Percentiles rank a stretch among this genome's conserved stretches.
phyloP scores from a whole-genome alignment of 2,329 filamentous ascomycete genomes.

The Hypomyces rosellus region DNA sequence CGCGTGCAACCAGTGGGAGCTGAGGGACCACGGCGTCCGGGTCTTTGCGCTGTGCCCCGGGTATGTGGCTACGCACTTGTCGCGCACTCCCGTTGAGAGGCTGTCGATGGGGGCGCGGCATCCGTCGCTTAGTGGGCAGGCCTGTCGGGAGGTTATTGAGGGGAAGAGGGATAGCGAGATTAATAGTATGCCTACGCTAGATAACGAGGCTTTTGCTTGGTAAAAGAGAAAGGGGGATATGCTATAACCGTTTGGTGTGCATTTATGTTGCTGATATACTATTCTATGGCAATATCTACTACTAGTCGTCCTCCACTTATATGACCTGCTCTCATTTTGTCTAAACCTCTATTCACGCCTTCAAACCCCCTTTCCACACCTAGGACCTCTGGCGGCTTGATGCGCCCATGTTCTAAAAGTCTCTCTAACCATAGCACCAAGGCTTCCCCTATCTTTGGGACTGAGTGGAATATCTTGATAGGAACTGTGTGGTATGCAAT shows the following conservation, averaged over 20 bases:
- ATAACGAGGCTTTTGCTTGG: not conserved
- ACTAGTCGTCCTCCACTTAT: constrained; percentile 64
- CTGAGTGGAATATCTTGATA: constrained; percentile 70
- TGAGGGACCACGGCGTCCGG: constrained; percentile 22
- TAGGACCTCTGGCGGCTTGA: constrained; percentile 60
- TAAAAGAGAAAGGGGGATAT: not conserved
- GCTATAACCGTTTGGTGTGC: not conserved
- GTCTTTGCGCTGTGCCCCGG: constrained; percentile 29
- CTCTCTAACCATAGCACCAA: constrained; percentile 62
- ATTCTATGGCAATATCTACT: constrained; percentile 31
- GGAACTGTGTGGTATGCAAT: constrained; percentile 59
- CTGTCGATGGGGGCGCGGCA: constrained; percentile 2
- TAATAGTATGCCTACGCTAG: constrained; percentile 7
- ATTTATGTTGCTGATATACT: not conserved
- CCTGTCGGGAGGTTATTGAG: constrained; percentile 11
- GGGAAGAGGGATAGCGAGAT: constrained; percentile 13
- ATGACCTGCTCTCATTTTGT: constrained; percentile 58
- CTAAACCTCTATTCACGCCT: constrained; percentile 61
- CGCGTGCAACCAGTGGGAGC: constrained; percentile 21
- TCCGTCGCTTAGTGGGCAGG: constrained; percentile 6
- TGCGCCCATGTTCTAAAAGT: constrained; percentile 46
- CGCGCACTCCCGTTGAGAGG: constrained; percentile 15
- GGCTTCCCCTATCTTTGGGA: constrained; percentile 54
- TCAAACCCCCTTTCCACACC: constrained; percentile 56
- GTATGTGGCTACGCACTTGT: constrained; percentile 26